phyloP scores from a whole-genome alignment of 257 asterid genomes.

The Eucommia ulmoides region DNA sequence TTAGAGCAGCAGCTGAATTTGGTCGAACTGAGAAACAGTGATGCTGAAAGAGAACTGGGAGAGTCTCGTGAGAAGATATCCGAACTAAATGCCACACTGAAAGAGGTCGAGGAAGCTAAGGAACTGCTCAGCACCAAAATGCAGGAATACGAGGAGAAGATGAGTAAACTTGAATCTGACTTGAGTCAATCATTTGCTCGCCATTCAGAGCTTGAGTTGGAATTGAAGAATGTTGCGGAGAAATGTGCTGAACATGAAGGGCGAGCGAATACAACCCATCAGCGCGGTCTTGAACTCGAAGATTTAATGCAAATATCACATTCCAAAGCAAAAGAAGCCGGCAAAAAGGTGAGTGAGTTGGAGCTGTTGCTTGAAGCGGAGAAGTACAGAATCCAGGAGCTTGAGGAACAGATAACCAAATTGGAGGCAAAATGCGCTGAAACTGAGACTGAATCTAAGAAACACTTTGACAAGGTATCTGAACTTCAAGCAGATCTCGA shows the following conservation, averaged over 20 bases:
- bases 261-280: constrained; percentile 40
- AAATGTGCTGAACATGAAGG: constrained; percentile 62
- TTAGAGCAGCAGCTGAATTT: constrained; percentile 54
- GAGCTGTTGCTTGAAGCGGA: constrained; percentile 74
- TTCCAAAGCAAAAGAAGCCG: constrained; percentile 50
- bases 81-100: constrained; percentile 31
- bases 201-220: constrained; percentile 57
- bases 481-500: constrained; percentile 61
- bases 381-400: constrained; percentile 65
- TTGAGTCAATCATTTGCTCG: constrained; percentile 30
- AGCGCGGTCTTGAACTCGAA: constrained; percentile 72
- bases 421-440: constrained; percentile 41
- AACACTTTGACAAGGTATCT: constrained; percentile 32
- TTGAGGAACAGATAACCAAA: constrained; percentile 56
- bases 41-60: constrained; percentile 38
- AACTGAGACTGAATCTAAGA: constrained; percentile 37
- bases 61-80: constrained; percentile 43
- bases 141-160: constrained; percentile 44
- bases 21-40: constrained; percentile 44
- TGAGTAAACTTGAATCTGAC: constrained; percentile 39
- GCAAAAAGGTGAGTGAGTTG: constrained; percentile 45
- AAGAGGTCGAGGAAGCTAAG: constrained; percentile 46
- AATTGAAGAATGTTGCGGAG: constrained; percentile 34
- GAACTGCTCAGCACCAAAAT: constrained; percentile 29
- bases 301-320: constrained; percentile 51